Base-by-base conservation (phyloP, 73 alveolate genomes). In the Tetrahymena malaccensis region DNA sequence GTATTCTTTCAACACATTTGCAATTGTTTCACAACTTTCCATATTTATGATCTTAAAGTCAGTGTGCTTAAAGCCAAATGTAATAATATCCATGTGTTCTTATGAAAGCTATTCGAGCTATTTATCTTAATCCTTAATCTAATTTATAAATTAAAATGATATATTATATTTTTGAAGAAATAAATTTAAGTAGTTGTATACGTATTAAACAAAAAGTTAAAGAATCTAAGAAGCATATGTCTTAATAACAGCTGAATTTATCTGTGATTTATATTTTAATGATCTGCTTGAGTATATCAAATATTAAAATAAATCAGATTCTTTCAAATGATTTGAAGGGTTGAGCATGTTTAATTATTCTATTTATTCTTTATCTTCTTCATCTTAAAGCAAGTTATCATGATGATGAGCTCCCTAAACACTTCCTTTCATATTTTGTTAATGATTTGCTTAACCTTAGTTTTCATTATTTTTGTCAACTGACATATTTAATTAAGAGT, bases 1-100 rank as follows among this genome's bases (percentile, higher is more conserved):
- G 56, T 94, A 94, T 94, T 85, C 96, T 35, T 94, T 94, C 17
- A 94, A 37, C 22, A 84, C 93, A 84, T 94, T 94, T 4, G 96
- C 96, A 25, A 94, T 94, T 37, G 44, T 57, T 94, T 94, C 96
- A 43, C 96, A 94, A 13, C 95, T 85, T 84, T 94, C 96, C 96
- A 94, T 94, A 85, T 94, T 94, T 7, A 85, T 43, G 38, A 94
- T 84, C 37, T 94, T 94, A 38, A 94, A 94, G 84, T 94, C 96
- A 33, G 96, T 94, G 93, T 94, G 38, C 43, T 83, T n/a, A 34
- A 94, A 94, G 13, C 96, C 93, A 43, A 57, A 94, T 43, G 93
- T 94, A 33, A 94, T 56, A 22, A 94, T 43, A 85, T 94, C 85
- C 93, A 94, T 85, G 85, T 94, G 96, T 7, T 94, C 96, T 40